Evolutionary conservation across 768 basidiomycete genomes (phyloP).

Genomic region (Russula compacta): DNA sequence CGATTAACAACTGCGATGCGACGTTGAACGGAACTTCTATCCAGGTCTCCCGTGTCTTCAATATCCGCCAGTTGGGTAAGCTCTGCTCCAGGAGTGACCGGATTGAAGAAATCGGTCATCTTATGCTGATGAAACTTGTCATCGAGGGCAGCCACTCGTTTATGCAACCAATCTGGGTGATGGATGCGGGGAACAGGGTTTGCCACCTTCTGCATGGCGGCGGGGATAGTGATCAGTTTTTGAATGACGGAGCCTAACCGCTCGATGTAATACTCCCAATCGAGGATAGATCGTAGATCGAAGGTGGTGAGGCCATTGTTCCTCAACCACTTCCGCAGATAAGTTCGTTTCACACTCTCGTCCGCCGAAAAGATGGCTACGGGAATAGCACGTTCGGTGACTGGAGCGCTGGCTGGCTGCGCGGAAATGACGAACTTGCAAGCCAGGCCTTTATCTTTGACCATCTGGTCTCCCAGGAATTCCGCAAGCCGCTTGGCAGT

Average conservation of each 20-base stretch:
- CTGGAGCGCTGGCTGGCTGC: slow-evolving; percentile 84
- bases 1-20: slow-evolving; percentile 49
- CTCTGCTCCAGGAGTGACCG: slow-evolving; percentile 28
- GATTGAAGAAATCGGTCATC: slow-evolving; percentile 86
- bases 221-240: slow-evolving; percentile 97
- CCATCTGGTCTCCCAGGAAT: slow-evolving; percentile 97
- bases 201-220: slow-evolving; percentile 93
- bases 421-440: slow-evolving; percentile 99
- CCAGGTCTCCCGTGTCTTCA: slow-evolving; percentile 42
- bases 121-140: slow-evolving; percentile 99
- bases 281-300: slow-evolving; percentile 87
- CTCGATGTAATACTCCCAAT: slow-evolving; percentile 99
- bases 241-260: slow-evolving; percentile 96
- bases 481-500: slow-evolving; percentile 93
- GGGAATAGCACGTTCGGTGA: slow-evolving; percentile 94
- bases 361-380: slow-evolving; percentile 98
- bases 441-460: slow-evolving; percentile 97
- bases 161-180: slow-evolving; percentile 96
- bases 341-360: slow-evolving; percentile 78
- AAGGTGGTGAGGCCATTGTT: slow-evolving; percentile 82
- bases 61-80: slow-evolving; percentile 35
- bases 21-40: slow-evolving; percentile 24
- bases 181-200: slow-evolving; percentile 94
- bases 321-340: slow-evolving; percentile 94
- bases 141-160: slow-evolving; percentile 76